Base-by-base conservation (phyloP, 805 yeast genomes). In the Groenewaldozyma tartarivorans region DNA sequence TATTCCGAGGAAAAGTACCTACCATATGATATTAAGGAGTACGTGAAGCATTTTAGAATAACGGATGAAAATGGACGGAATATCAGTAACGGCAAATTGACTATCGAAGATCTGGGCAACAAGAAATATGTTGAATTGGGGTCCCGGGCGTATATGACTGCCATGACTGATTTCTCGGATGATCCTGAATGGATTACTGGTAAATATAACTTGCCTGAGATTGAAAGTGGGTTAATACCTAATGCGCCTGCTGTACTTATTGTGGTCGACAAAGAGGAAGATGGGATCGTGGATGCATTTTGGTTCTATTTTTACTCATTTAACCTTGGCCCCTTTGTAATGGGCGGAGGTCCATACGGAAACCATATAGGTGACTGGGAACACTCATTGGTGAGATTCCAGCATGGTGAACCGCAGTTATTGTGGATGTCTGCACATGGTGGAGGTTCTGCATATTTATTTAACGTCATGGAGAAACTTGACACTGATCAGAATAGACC, bases 301-400 rank as follows among this genome's bases (percentile, higher is more conserved):
- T 90, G 97, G 96, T 92, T 90, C 59, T 88, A 85, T 56, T 90
- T 90, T 56, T 90, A 92, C 57, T 81, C 95, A 1, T 90, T 90
- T 66, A 90, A 90, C 57, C 66, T 84, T 48, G 98, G 98, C 0
- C 96, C 98, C 0, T 90, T 79, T 62, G 96, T 90, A 6, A 87
- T 90, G 96, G 97, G 97, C 2, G 73, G 75, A 29, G 98, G 98
- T 0, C 98, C 98, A 0, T 92, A 81, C 66, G 98, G 98, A 0
- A 83, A 90, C 57, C 98, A 90, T 56, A 77, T 92, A 26, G 98
- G 97, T 4, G 98, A 90, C 64, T 90, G 98, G 98, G 98, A 90
- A 53, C 98, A 90, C 59, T 77, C 94, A 1, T 63, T 90, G 27
- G 90, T 87, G 11, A 68, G 98, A 20, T 90, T 85, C 56, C 75